Conservation (phyloP, 2,329 filamentous ascomycete species). For the Pestalotiopsis sp. region DNA sequence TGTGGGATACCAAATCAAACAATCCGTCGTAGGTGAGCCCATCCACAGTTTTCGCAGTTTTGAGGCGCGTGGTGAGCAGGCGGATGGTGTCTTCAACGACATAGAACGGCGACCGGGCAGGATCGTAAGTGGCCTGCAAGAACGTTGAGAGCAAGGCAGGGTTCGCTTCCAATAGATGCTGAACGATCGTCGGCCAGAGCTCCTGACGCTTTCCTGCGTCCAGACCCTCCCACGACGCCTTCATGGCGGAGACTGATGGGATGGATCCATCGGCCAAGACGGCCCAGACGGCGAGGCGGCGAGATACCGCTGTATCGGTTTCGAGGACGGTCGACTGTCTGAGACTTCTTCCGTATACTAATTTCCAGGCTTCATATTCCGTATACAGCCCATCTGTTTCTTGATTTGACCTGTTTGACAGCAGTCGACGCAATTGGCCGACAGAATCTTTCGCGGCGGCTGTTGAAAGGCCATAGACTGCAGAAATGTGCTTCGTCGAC, state of each 20-base stretch:
- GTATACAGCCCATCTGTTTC: slow-evolving; percentile 23
- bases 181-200: slow-evolving; percentile 29
- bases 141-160: slow-evolving; percentile 21
- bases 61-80: slow-evolving; percentile 20
- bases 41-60: not conserved
- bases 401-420: slow-evolving; percentile 15
- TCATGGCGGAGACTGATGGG: slow-evolving; percentile 19
- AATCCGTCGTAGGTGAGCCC: slow-evolving; percentile 12
- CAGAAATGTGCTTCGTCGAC: slow-evolving; percentile 18
- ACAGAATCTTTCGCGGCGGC: slow-evolving; percentile 26
- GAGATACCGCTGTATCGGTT: not conserved
- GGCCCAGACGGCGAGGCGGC: not conserved
- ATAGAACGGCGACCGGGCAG: slow-evolving; percentile 31
- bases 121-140: slow-evolving; percentile 27
- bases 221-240: slow-evolving; percentile 26
- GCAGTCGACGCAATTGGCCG: slow-evolving; percentile 28
- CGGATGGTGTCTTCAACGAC: slow-evolving; percentile 31
- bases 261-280: not conserved
- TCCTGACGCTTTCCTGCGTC: slow-evolving; percentile 21
- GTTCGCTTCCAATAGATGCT: slow-evolving; percentile 23
- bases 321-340: not conserved
- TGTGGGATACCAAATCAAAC: slow-evolving; percentile 20
- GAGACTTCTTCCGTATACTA: slow-evolving; percentile 17
- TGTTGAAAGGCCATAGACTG: slow-evolving; percentile 22
- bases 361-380: slow-evolving; percentile 30